Base-by-base conservation (phyloP, 208 protist species). In the Leishmania aethiopica region DNA sequence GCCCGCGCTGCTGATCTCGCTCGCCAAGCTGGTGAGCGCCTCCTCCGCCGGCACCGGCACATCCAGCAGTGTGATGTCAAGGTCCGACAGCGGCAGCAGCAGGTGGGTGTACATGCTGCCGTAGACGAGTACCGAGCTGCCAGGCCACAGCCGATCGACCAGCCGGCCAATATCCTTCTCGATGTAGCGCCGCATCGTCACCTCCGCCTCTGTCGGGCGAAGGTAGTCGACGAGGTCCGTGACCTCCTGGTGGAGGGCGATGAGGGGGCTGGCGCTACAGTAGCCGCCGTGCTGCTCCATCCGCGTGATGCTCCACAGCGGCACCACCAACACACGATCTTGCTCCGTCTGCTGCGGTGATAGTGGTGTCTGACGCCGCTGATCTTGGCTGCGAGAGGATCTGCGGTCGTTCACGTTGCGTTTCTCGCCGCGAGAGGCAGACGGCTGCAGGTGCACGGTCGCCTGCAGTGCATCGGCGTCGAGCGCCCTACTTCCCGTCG, bases 71-170 rank as follows among this genome's bases (percentile, higher is more conserved):
- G 93, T 95, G 78, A 98, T 88, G 72, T 98, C 95, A 37, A 99
- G 62, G 83, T 98, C 94, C 0, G 91, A 95, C 3, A 91, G 88
- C 11, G 96, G 96, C 40, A 98, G 84, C 78, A 98, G 77, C 0
- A 99, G 91, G 22, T 96, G 80, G 19, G 96, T 98, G 66, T 88
- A 85, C 83, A 96, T 89, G 81, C 93, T 98, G 8, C 97, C 97
- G 81, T 97, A 98, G 19, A 96, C 89, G 40, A 96, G 55, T 10
- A 94, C 80, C 49, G 93, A 87, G 69, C 87, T 91, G 69, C 91
- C 86, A n/a, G 94, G 95, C 92, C 92, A 97, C 59, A 98, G 85
- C 55, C 84, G 89, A 60, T 92, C 87, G 45, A 88, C 91, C 37
- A 96, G 80, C 19, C 77, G 67, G 17, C 64, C 57, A 2, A 98